A percentile compares a stretch with the other conserved stretches of the same genome.
Conservation (phyloP, 495 filamentous ascomycete species). For the Neurospora sp. region DNA sequence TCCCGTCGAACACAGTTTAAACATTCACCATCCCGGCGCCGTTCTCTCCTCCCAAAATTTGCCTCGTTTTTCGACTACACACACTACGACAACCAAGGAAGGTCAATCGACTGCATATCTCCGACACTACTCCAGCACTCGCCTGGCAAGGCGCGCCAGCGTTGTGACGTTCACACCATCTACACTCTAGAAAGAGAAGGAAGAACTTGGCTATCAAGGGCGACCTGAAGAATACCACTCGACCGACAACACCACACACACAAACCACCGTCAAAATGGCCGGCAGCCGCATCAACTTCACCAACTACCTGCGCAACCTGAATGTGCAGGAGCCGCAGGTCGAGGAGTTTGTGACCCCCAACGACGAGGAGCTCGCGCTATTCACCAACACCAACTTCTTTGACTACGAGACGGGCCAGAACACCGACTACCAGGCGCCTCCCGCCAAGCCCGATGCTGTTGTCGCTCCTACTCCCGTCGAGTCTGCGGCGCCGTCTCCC, state of each 20-base stretch:
- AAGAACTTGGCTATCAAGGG: neutral
- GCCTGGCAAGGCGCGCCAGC: neutral
- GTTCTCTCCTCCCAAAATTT: neutral
- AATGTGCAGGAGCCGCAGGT: conserved; percentile 62
- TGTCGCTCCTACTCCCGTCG: conserved; percentile 14
- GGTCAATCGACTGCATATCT: neutral
- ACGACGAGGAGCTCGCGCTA: conserved; percentile 63
- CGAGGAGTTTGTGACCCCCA: conserved; percentile 52
- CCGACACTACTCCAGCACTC: neutral
- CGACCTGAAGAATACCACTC: neutral
- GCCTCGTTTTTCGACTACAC: neutral
- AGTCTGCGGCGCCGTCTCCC: conserved; percentile 11
- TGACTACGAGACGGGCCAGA: conserved; percentile 58
- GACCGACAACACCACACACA: neutral
- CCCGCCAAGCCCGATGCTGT: conserved; percentile 23
- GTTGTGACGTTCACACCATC: neutral
- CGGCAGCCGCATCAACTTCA: conserved; percentile 53
- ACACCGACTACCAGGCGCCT: conserved; percentile 28
- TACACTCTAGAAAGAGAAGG: neutral
- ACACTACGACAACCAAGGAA: neutral
- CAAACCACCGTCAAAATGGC: neutral
- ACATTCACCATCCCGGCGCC: neutral
- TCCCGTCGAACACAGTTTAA: neutral
- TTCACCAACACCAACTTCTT: conserved; percentile 94
- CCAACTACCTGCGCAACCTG: conserved; percentile 77